A percentile compares a stretch with the other conserved stretches of the same genome.
Conservation (phyloP, 2,329 filamentous ascomycete species). For the Nigrospora oryzae region DNA sequence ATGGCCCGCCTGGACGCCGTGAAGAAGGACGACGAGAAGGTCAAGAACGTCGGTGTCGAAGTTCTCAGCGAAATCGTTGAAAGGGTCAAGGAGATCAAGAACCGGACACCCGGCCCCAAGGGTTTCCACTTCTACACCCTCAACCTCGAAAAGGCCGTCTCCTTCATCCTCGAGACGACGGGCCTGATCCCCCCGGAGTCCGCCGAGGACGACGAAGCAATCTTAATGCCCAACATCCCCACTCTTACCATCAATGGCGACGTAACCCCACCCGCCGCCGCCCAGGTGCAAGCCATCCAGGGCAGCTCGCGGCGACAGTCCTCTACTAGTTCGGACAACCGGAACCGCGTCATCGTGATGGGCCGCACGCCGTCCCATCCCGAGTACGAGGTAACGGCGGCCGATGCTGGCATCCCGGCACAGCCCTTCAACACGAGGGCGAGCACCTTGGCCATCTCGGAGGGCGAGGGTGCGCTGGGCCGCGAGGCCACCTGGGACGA, state of each 20-base stretch:
- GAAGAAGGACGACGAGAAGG: constrained; percentile 71
- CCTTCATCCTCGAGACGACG: constrained; percentile 81
- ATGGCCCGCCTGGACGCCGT: constrained; percentile 63
- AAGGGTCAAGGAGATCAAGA: constrained; percentile 60
- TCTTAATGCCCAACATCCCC: constrained; percentile 34
- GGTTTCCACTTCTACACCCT: constrained; percentile 98
- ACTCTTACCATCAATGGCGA: constrained; percentile 44
- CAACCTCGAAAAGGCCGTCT: constrained; percentile 92
- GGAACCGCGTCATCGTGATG: constrained; percentile 80
- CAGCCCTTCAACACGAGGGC: constrained; percentile 68
- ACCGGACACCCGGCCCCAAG: constrained; percentile 48
- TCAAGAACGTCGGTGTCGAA: constrained; percentile 73
- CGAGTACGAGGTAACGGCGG: constrained; percentile 64
- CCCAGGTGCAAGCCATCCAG: constrained; percentile 15
- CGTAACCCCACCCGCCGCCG: constrained; percentile 11
- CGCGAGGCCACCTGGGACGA: constrained; percentile 98
- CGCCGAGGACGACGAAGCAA: constrained; percentile 39
- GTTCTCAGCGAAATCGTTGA: constrained; percentile 80
- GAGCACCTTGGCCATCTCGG: constrained; percentile 86
- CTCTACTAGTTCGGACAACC: constrained; percentile 73
- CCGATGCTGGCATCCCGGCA: constrained; percentile 68
- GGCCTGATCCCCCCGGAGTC: constrained; percentile 62
- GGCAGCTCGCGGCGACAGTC: constrained; percentile 54
- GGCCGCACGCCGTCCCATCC: constrained; percentile 49
- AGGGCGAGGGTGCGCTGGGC: constrained; percentile 82